Evolutionary conservation across 768 basidiomycete species (phyloP), one percentile per base, ranked within the genome.

Genomic region (Dendrothele bispora): DNA sequence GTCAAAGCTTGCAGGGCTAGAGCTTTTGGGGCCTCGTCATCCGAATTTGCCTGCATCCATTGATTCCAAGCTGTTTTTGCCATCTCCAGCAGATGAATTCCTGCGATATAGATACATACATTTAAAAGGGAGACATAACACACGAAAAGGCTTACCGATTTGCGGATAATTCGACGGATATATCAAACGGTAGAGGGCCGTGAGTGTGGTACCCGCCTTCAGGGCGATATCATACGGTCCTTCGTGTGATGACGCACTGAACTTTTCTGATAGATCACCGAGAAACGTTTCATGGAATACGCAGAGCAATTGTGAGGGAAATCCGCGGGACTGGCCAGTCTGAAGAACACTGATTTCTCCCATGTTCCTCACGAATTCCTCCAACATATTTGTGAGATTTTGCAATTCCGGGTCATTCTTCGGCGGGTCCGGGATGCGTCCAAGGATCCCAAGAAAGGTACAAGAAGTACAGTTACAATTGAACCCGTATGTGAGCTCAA

Each of bases 121-220:
- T 34, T 21, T 15, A 46, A 39, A 36, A 38, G 36, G 28, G 7
- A 29, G 24, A 24, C 15, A 52, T 7, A 18, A 21, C 43, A 6
- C 26, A 14, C 10, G 29, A 32, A 24, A 14, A 11, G 26, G 61
- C 77, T 53, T 45, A 88, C 90, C 90, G 21, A 84, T 88, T 54
- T 90, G 86, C n/a, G 89, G 90, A 62, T 89, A 90, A 57, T 86
- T 84, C 2, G 65, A 67, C 1, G 90, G 88, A 56, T 92, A 92
- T 38, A 91, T 70, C 43, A 86, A 58, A 10, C 76, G 57, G 61
- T 91, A 92, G 6, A 88, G 64, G 1, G 83, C 83, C 17, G 89
- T 66, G 12, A 90, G 65, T 1, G 78, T 75, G 29, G 73, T 56
- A 12, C 90, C 88, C 10, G 68, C 62, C 26, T 72, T 58, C 18